phyloP scores from a whole-genome alignment of 495 filamentous ascomycete genomes.

The Trichoderma orchidacearum region DNA sequence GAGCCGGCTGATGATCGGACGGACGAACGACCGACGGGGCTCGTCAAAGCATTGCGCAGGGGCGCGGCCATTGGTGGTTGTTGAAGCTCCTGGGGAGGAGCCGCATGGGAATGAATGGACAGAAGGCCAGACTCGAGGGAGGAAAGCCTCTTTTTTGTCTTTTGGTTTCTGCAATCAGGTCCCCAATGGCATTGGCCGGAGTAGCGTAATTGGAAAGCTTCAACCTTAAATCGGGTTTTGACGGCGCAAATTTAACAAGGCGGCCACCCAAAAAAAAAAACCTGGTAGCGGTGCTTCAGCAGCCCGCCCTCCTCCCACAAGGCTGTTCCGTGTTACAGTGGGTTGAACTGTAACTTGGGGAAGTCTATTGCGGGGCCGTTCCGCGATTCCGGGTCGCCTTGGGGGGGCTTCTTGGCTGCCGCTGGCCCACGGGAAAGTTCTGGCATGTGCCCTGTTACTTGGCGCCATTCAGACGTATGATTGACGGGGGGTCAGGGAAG shows the following conservation, averaged over 20 bases:
- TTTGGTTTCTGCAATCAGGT: too few relatives aligned
- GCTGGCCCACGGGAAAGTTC: too few relatives aligned
- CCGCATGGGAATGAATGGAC: neutral
- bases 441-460: too few relatives aligned
- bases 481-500: too few relatives aligned
- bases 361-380: neutral
- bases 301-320: neutral
- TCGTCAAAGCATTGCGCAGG: neutral
- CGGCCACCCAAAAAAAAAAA: too few relatives aligned
- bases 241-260: too few relatives aligned
- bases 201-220: too few relatives aligned
- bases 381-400: neutral
- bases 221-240: too few relatives aligned
- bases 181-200: neutral
- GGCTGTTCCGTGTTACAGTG: neutral
- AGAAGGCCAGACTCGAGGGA: too few relatives aligned
- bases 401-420: too few relatives aligned
- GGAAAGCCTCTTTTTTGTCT: too few relatives aligned
- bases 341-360: neutral
- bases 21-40: neutral
- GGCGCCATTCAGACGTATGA: too few relatives aligned
- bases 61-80: constrained; percentile 2
- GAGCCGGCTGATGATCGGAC: neutral
- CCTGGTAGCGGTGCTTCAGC: neutral
- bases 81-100: neutral